Evolutionary conservation across 2,329 filamentous ascomycete genomes (phyloP), one percentile per base, ranked within the genome.

Genomic region (Cladophialophora carrionii): DNA sequence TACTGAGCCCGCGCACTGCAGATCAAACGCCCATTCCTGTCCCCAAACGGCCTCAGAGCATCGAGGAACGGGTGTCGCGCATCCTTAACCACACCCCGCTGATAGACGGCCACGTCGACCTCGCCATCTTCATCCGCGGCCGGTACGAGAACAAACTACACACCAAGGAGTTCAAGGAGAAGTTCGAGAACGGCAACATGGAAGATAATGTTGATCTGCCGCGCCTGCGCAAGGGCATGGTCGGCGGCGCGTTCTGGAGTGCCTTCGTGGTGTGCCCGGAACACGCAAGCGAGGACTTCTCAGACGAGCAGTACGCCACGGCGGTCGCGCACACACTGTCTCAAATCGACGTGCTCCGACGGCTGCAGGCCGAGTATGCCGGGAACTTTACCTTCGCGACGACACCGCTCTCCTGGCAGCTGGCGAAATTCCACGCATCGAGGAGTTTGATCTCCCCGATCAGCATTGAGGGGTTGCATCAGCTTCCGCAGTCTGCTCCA

Each of bases 221-320:
- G 0, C 87, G 93, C 4, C 82, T 96, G 55, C 82, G 85, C 41
- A 77, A 85, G 57, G 92, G 93, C 1, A 82, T 84, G 70, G 87
- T 89, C 68, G 92, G 92, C 46, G 94, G 92, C 62, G 88, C 90
- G n/a, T 97, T 97, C 76, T 97, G 93, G 94, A 93, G 89, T 74
- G 91, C 95, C 9, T 98, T 84, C 72, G 87, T 90, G 48, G 85
- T 86, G 0, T 97, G 93, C 73, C 92, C 93, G 0, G 76, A 77
- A 10, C 87, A 94, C 72, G 87, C 86, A 54, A 84, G 84, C 4
- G 67, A 70, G 49, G 70, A 74, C 57, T 73, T 74, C 52, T 72
- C 70, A n/a, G 73, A 73, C 46, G 61, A 69, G 37, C 63, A 68
- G 46, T 73, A 75, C 65, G 61, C 66, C 22, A 63, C 69, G 85